A percentile compares a stretch with the other conserved stretches of the same genome.
Conservation (phyloP, 2,329 filamentous ascomycete species). For the Colletotrichum sp. region DNA sequence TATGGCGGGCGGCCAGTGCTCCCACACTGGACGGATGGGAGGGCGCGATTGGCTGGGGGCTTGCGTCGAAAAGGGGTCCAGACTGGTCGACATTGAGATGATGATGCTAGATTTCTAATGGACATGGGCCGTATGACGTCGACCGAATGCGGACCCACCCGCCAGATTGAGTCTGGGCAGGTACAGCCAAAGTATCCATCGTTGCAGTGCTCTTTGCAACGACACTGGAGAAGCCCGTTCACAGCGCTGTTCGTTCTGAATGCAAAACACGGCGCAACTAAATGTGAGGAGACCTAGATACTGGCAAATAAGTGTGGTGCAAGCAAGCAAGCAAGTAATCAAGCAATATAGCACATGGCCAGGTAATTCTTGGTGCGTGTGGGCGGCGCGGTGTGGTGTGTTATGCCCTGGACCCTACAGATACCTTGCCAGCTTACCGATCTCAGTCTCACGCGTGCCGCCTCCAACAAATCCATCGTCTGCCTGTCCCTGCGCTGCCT, state of each 20-base stretch:
- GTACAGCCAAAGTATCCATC: conserved; percentile 6
- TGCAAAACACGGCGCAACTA: neutral
- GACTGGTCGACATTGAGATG: conserved; percentile 14
- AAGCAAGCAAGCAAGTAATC: neutral
- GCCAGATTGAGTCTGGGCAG: neutral
- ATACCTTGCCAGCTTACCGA: neutral
- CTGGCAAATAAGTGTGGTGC: neutral
- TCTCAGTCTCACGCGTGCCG: neutral
- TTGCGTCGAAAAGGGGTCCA: conserved; percentile 12
- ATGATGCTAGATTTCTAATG: conserved; percentile 18
- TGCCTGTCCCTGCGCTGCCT: conserved; percentile 2
- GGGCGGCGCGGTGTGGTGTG: neutral
- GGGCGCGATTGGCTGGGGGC: conserved; percentile 1
- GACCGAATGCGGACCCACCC: conserved; percentile 1
- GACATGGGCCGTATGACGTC: conserved; percentile 18
- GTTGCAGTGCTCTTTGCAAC: neutral
- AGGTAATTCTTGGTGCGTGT: neutral
- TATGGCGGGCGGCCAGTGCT: neutral
- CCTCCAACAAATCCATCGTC: neutral
- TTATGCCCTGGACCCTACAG: neutral
- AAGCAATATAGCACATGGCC: neutral
- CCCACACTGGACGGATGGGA: neutral
- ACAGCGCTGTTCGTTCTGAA: neutral
- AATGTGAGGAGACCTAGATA: neutral
- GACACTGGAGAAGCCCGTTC: neutral